phyloP scores from a whole-genome alignment of 1,284 basidiomycete species.

The Microbotryum intermedium region DNA sequence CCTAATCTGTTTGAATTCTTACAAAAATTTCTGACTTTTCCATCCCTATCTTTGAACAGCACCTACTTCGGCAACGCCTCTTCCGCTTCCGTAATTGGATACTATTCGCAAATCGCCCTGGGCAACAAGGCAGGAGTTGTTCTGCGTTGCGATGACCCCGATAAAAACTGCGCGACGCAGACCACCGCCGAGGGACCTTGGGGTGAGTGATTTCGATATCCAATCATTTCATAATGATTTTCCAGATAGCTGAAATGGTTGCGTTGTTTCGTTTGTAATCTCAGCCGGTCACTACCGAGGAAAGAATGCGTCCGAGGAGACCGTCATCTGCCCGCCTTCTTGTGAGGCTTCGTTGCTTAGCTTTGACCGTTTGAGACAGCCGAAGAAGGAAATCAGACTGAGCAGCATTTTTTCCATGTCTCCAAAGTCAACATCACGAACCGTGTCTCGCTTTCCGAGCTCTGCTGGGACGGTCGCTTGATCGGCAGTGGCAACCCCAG shows the following conservation, averaged over 20 bases:
- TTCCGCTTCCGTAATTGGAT: constrained; percentile 1
- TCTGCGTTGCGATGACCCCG: constrained; percentile 11
- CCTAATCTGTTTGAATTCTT: neutral
- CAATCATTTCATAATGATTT: neutral
- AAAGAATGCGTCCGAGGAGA: constrained; percentile 11
- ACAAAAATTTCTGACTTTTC: neutral
- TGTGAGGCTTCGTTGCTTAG: constrained; percentile 1
- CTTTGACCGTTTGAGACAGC: too few relatives aligned
- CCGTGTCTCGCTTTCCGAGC: constrained; percentile 5
- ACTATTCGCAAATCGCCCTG: constrained; percentile 13
- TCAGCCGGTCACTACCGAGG: constrained; percentile 20
- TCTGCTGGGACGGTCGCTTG: constrained; percentile 22
- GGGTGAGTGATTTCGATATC: neutral
- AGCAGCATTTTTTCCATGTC: too few relatives aligned
- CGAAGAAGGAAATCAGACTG: too few relatives aligned
- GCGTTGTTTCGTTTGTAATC: neutral
- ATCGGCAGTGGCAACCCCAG: constrained; percentile 1
- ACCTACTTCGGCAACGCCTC: constrained; percentile 20
- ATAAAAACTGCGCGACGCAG: constrained; percentile 11
- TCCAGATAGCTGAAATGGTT: neutral
- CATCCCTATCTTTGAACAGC: neutral
- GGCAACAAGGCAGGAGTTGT: constrained; percentile 19
- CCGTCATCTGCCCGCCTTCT: constrained; percentile 20
- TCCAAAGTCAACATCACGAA: neutral
- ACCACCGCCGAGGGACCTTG: constrained; percentile 7